Evolutionary conservation across 129 eudicot species (phyloP).

Genomic region (Pittosporum tobira): DNA sequence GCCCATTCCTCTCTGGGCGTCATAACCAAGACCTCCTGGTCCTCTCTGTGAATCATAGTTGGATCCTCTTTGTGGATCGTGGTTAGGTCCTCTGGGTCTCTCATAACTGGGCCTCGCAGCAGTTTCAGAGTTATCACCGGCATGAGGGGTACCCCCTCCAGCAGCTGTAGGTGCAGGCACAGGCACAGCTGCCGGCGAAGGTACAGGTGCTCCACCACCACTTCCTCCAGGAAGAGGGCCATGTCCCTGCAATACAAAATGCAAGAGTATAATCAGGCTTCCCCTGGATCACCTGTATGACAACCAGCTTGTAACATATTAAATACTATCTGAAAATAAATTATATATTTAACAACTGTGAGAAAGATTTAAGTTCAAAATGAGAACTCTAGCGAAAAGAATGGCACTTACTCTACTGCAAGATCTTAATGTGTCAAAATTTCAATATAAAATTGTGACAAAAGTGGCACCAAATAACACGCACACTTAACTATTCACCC

Average conservation of each 20-base stretch:
- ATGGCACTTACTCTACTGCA: no score
- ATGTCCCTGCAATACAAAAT: slow-evolving; percentile 30
- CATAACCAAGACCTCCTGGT: slow-evolving; percentile 25
- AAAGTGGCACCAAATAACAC: no score
- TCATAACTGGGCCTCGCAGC: slow-evolving; percentile 43
- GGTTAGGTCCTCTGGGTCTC: slow-evolving; percentile 19
- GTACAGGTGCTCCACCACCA: slow-evolving; percentile 17
- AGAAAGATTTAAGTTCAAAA: no score
- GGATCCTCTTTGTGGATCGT: slow-evolving; percentile 23
- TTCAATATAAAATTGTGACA: no score
- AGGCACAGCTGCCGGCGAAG: neutral
- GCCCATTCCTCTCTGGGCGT: slow-evolving; percentile 15
- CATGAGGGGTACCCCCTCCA: slow-evolving; percentile 32
- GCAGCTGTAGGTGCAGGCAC: slow-evolving; percentile 9
- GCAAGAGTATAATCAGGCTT: slow-evolving; percentile 2
- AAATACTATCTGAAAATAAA: no score
- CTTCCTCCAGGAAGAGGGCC: slow-evolving; percentile 37
- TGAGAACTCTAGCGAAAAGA: no score
- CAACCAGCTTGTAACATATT: no score
- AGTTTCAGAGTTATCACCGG: slow-evolving; percentile 36
- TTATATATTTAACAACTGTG: no score
- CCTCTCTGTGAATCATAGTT: slow-evolving; percentile 21
- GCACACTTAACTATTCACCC: no score
- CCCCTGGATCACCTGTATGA: neutral
- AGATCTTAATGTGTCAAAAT: no score